These are phyloP conservation scores for Microdochium nivale DNA, from an alignment of 2,329 filamentous ascomycete genomes.

Conservation along the genomic window DNA sequence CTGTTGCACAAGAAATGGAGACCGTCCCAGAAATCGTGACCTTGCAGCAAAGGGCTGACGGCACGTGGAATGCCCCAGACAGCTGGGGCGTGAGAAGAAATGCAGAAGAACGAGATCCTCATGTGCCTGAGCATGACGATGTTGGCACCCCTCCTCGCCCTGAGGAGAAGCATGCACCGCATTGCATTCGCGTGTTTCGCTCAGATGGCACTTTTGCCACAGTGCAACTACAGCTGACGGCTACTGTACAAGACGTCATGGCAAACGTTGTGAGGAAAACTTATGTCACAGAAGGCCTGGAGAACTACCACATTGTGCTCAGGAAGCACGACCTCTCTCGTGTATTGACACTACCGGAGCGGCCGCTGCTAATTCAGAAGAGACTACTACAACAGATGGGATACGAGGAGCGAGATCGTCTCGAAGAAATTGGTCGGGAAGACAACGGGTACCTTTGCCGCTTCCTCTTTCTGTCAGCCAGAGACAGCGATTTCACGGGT, in stretches of 20 bases:
- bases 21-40: neutral
- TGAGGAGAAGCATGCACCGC: slow-evolving; percentile 68
- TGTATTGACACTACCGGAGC: slow-evolving; percentile 68
- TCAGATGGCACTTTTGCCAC: slow-evolving; percentile 92
- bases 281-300: slow-evolving; percentile 78
- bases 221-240: slow-evolving; percentile 73
- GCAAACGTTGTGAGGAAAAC: slow-evolving; percentile 91
- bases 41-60: slow-evolving; percentile 17
- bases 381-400: slow-evolving; percentile 83
- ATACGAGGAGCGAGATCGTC: slow-evolving; percentile 75
- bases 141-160: slow-evolving; percentile 56
- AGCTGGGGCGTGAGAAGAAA: slow-evolving; percentile 86
- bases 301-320: slow-evolving; percentile 93
- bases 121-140: slow-evolving; percentile 57
- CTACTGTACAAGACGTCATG: slow-evolving; percentile 80
- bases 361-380: slow-evolving; percentile 87
- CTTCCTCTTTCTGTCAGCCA: slow-evolving; percentile 87
- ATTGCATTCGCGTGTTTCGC: slow-evolving; percentile 92
- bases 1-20: neutral
- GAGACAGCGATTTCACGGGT: slow-evolving; percentile 72
- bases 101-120: slow-evolving; percentile 54
- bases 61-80: slow-evolving; percentile 86
- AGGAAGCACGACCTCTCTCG: slow-evolving; percentile 85
- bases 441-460: slow-evolving; percentile 96
- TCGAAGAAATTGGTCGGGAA: slow-evolving; percentile 91